phyloP scores from a whole-genome alignment of 768 basidiomycete species.

The Tulasnella sp. region DNA sequence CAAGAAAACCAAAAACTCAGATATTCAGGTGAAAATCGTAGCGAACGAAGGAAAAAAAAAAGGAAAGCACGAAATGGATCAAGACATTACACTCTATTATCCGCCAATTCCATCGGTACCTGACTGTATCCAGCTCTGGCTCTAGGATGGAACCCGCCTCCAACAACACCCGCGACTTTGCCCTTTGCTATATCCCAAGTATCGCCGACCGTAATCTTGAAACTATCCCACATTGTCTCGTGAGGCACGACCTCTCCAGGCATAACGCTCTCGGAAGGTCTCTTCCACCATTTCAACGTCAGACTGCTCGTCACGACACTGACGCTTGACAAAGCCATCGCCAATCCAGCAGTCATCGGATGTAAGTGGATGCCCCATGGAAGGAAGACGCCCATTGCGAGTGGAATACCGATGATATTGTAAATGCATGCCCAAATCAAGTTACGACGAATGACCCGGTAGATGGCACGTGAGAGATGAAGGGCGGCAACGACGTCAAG shows the following conservation, averaged over 20 bases:
- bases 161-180: conserved; percentile 28
- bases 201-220: conserved; percentile 33
- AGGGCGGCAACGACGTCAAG: conserved; percentile 96
- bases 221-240: conserved; percentile 27
- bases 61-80: too few species aligned
- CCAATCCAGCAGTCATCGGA: conserved; percentile 96
- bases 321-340: conserved; percentile 96
- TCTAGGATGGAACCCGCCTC: conserved; percentile 26
- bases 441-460: conserved; percentile 81
- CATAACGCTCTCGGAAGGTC: conserved; percentile 58
- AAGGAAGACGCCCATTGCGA: conserved; percentile 94
- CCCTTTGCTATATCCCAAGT: conserved; percentile 34
- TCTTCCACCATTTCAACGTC: conserved; percentile 70
- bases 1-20: too few species aligned
- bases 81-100: too few species aligned
- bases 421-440: conserved; percentile 94
- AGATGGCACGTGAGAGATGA: conserved; percentile 78
- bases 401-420: conserved; percentile 84
- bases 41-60: too few species aligned
- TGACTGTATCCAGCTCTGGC: conserved; percentile 49
- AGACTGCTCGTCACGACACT: conserved; percentile 88
- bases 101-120: conserved; percentile 53
- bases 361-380: conserved; percentile 88
- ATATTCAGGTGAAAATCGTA: too few species aligned
- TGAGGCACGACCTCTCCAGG: conserved; percentile 35